Conservation (phyloP, 1,284 basidiomycete genomes). For the Ceratobasidium sp. region DNA sequence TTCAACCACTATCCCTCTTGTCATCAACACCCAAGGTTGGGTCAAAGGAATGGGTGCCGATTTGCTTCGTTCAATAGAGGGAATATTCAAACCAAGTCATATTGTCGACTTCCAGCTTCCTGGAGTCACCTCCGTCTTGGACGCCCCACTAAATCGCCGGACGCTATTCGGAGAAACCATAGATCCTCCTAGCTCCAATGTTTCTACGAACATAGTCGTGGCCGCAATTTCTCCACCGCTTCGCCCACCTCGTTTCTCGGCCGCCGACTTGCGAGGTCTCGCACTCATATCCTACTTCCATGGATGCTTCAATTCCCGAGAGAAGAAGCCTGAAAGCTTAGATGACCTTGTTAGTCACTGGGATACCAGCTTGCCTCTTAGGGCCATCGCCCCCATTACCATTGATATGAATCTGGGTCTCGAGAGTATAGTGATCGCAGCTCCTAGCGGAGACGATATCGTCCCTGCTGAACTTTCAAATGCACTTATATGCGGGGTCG, state of each 20-base stretch:
- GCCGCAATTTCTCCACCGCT: constrained; percentile 11
- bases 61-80: constrained; percentile 75
- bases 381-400: constrained; percentile 73
- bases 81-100: constrained; percentile 69
- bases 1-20: constrained; percentile 70
- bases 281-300: constrained; percentile 87
- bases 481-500: constrained; percentile 84
- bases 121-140: not conserved
- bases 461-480: constrained; percentile 69
- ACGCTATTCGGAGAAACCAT: not conserved
- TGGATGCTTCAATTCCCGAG: constrained; percentile 60
- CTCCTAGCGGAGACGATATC: constrained; percentile 80
- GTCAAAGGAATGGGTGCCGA: constrained; percentile 92
- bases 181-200: not conserved
- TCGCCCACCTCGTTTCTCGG: constrained; percentile 56
- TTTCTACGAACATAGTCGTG: not conserved
- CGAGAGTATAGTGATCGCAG: constrained; percentile 70
- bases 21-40: constrained; percentile 98
- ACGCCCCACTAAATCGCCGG: not conserved
- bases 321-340: constrained; percentile 51
- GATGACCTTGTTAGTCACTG: constrained; percentile 59
- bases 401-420: constrained; percentile 67
- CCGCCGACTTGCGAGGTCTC: constrained; percentile 79
- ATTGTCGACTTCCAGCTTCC: constrained; percentile 64
- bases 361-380: constrained; percentile 76